These are phyloP conservation scores for Casuarina cunninghamiana DNA, from an alignment of 306 rosid genomes.

Conservation along the genomic window DNA sequence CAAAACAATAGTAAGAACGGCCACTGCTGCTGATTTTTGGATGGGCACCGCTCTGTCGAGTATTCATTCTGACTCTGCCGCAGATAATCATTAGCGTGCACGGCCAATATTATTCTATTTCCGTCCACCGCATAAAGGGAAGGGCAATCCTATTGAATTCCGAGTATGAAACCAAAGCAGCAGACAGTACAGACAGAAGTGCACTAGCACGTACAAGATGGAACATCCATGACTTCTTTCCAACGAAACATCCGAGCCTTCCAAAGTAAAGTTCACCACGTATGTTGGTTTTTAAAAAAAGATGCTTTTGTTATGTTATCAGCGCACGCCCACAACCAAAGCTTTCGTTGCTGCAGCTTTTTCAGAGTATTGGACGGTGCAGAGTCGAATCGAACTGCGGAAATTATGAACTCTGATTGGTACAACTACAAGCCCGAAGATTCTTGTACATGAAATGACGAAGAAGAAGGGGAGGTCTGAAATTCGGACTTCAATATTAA, in stretches of 20 bases:
- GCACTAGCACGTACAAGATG: constrained; percentile 40
- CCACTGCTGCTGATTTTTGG: too few species aligned
- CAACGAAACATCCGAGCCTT: background rate
- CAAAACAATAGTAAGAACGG: too few species aligned
- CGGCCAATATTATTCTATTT: background rate
- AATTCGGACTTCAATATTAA: background rate
- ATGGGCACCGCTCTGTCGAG: too few species aligned
- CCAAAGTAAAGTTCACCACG: background rate
- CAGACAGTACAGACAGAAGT: constrained; percentile 37
- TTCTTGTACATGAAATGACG: background rate
- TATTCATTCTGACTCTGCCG: too few species aligned
- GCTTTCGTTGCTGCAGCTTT: constrained; percentile 18
- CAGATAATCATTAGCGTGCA: too few species aligned
- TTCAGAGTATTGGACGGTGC: constrained; percentile 29
- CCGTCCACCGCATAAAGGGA: background rate
- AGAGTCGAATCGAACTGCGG: constrained; percentile 8
- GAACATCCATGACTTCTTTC: background rate
- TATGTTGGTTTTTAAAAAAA: too few species aligned
- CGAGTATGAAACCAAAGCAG: background rate
- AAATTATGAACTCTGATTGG: background rate
- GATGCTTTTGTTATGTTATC: constrained; percentile 8
- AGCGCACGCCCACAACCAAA: constrained; percentile 25
- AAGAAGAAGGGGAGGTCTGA: background rate
- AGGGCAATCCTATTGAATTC: background rate
- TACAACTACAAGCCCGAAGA: background rate